phyloP scores from a whole-genome alignment of 1,284 basidiomycete genomes.

The Sporisorium iseilematis-ciliati region DNA sequence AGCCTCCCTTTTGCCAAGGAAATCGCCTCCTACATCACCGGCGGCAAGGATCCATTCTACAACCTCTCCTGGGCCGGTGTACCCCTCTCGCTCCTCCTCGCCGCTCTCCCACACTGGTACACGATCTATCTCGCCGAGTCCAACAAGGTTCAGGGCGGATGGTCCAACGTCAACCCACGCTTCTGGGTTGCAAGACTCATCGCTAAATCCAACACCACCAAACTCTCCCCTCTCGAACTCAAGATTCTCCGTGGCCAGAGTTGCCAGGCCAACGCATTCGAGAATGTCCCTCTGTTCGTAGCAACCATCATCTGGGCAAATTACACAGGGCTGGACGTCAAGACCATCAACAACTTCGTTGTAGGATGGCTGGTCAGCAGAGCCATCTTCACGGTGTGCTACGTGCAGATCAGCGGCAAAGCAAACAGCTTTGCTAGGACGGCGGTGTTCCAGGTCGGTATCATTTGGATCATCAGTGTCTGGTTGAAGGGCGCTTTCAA shows the following conservation, averaged over 20 bases:
- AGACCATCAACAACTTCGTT: conserved; percentile 38
- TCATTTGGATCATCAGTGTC: conserved; percentile 36
- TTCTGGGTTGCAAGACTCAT: conserved; percentile 47
- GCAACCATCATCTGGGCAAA: conserved; percentile 42
- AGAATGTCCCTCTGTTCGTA: conserved; percentile 43
- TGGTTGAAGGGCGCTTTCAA: conserved; percentile 33
- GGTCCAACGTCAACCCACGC: conserved; percentile 62
- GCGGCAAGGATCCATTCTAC: conserved; percentile 27
- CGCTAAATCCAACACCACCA: conserved; percentile 35
- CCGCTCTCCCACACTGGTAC: conserved; percentile 60
- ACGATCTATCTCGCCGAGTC: conserved; percentile 54
- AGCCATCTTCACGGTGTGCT: conserved; percentile 30
- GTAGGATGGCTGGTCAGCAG: conserved; percentile 27
- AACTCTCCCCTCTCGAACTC: conserved; percentile 44
- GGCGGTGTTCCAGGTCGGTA: conserved; percentile 40
- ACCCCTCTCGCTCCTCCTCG: conserved; percentile 34
- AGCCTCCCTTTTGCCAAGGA: conserved; percentile 8
- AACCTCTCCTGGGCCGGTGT: conserved; percentile 44
- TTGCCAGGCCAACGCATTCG: conserved; percentile 49
- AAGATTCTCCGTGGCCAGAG: conserved; percentile 55
- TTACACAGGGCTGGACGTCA: conserved; percentile 6
- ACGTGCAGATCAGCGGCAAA: conserved; percentile 23
- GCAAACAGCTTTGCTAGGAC: conserved; percentile 46
- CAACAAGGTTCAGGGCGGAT: conserved; percentile 58
- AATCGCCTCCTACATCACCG: conserved; percentile 16